Evolutionary conservation across 1,139 yeast genomes (phyloP).

Genomic region (Yamadazyma atmosphaerica): DNA sequence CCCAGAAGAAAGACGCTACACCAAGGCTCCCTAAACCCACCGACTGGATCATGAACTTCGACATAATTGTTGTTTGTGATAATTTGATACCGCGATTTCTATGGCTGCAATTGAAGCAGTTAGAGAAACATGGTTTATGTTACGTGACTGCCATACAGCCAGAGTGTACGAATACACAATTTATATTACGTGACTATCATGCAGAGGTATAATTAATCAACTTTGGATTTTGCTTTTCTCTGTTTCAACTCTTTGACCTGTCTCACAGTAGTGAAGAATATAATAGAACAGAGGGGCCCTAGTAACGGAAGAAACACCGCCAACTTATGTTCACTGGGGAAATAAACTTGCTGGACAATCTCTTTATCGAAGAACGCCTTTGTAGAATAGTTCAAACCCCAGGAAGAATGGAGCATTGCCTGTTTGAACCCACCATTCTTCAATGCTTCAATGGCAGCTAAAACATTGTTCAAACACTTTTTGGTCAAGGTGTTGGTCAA

Average conservation of each 20-base stretch:
- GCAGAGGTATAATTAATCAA: too few species aligned
- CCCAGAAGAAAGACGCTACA: constrained; percentile 46
- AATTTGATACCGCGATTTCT: too few species aligned
- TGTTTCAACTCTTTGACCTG: constrained; percentile 23
- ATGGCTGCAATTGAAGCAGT: too few species aligned
- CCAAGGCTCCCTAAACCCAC: constrained; percentile 42
- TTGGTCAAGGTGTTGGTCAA: constrained; percentile 52
- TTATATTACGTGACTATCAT: neutral
- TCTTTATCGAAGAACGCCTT: constrained; percentile 88
- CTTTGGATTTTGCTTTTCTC: neutral
- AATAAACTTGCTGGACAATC: constrained; percentile 92
- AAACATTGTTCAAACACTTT: constrained; percentile 37
- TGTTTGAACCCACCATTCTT: constrained; percentile 34
- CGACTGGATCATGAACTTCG: constrained; percentile 30
- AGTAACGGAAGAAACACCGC: constrained; percentile 89
- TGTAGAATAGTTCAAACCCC: constrained; percentile 59
- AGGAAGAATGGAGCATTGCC: constrained; percentile 56
- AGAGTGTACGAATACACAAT: neutral
- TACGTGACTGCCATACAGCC: too few species aligned
- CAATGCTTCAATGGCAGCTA: constrained; percentile 29
- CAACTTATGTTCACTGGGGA: constrained; percentile 92
- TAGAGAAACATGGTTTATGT: too few species aligned
- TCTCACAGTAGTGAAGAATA: constrained; percentile 54
- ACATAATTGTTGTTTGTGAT: constrained; percentile 23
- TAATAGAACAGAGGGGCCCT: constrained; percentile 82